Conservation (phyloP, 1,284 basidiomycete species). For the Melampsora occidentalis region DNA sequence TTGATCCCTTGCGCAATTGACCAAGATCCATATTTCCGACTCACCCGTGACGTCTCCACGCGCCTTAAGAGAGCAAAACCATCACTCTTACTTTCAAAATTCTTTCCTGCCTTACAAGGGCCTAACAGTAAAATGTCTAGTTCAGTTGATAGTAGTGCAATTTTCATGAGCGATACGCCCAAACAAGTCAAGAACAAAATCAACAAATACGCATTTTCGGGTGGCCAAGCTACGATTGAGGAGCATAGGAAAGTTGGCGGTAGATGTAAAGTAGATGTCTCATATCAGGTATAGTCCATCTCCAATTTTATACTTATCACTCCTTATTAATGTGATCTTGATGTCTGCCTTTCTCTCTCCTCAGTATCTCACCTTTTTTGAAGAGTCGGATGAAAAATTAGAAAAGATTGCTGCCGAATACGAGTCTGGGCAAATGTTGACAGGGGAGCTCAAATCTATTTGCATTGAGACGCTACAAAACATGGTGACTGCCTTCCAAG, state of each 20-base stretch:
- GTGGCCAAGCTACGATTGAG: conserved; percentile 75
- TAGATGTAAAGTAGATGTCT: conserved; percentile 90
- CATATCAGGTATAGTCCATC: conserved; percentile 64
- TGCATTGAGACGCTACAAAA: conserved; percentile 81
- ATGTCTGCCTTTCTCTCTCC: not conserved
- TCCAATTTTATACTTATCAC: conserved; percentile 10
- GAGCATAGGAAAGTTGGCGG: conserved; percentile 86
- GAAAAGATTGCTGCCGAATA: conserved; percentile 68
- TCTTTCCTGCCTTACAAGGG: conserved; percentile 97
- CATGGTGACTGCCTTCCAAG: conserved; percentile 85
- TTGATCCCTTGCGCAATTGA: conserved; percentile 99
- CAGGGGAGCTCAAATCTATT: conserved; percentile 85
- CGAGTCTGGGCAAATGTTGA: conserved; percentile 78
- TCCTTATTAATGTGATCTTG: not conserved
- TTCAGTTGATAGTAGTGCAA: conserved; percentile 80
- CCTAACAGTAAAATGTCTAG: conserved; percentile 99
- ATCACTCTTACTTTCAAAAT: conserved; percentile 85
- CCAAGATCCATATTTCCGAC: conserved; percentile 78
- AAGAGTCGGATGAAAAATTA: conserved; percentile 29
- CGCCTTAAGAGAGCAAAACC: conserved; percentile 91
- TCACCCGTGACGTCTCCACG: conserved; percentile 89
- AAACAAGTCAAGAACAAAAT: conserved; percentile 98
- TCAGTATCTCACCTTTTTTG: conserved; percentile 35
- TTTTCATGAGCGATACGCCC: conserved; percentile 91
- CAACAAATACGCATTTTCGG: conserved; percentile 64